Evolutionary conservation across 164 flowering plant genomes (phyloP), one percentile per base, ranked within the genome.

Genomic region (Malania oleifera): DNA sequence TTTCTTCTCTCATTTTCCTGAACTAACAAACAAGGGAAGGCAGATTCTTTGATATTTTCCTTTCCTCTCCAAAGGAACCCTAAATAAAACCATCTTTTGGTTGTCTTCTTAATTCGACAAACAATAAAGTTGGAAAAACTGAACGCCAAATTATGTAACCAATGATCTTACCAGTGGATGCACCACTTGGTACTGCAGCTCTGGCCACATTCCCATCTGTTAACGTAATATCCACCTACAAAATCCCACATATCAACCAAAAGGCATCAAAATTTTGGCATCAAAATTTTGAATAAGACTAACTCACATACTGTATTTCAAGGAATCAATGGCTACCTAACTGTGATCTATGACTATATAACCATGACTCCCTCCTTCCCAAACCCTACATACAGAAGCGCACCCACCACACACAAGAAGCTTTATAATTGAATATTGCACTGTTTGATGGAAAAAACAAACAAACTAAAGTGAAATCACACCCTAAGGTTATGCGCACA

Each of bases 181-280:
- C 97, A 68, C 92, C 95, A 65, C 97, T 90, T 4, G 97, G 97
- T 62, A 90, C 95, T 28, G 91, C 91, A 44, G 91, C 97, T 74
- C 90, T 82, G 17, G 79, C 77, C 43, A 60, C 35, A 27, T 58
- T 25, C 20, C 82, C 88, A 56, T 79, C 73, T 1, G 80, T 72
- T 17, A 73, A 57, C 27, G 10, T 50, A 23, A 83, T 53, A 65
- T 89, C 95, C 20, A 77, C 95, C 95, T 89, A 61, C 35, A 60
- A 22, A 18, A 60, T 26, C 35, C 35, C 35, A 31, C 35, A 31
- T 31, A 4, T 4, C 35, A 31, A 4, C 35, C 6, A 31, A 4
- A 4, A 4, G 9, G 35, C 9, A 31, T 9, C n/a, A n/a, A n/a
- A n/a, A n/a, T n/a, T n/a, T n/a, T n/a, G n/a, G 9, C 9, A 31